Conservation (phyloP, 2,329 filamentous ascomycete species). For the Davidsoniella neocaledoniae region DNA sequence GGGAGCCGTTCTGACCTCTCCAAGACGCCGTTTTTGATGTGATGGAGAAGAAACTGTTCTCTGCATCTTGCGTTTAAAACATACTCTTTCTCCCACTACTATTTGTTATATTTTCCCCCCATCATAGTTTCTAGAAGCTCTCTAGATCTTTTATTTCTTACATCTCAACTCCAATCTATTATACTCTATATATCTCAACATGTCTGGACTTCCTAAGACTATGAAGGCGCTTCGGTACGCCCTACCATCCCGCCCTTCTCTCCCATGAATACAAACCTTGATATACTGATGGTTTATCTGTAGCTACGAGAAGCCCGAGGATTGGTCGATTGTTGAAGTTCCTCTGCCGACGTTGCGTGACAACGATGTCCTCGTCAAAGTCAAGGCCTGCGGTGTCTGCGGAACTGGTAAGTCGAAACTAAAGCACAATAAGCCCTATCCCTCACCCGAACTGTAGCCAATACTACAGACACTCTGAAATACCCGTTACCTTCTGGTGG, state of each 20-base stretch:
- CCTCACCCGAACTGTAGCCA: too few species aligned
- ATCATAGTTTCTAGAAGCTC: not conserved
- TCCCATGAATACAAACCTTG: too few species aligned
- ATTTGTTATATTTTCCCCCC: not conserved
- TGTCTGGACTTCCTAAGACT: conserved; percentile 30
- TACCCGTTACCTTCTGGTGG: too few species aligned
- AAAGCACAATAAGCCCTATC: too few species aligned
- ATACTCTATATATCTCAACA: conserved; percentile 11
- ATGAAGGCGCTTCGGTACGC: conserved; percentile 47
- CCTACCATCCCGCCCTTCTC: not conserved
- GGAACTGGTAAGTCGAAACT: conserved; percentile 30
- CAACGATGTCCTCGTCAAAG: conserved; percentile 46
- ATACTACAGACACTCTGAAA: too few species aligned
- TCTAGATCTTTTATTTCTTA: not conserved
- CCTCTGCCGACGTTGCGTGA: conserved; percentile 43
- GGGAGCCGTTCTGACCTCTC: not conserved
- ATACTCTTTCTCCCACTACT: not conserved
- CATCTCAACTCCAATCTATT: not conserved
- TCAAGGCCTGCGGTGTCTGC: conserved; percentile 50
- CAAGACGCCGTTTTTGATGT: not conserved
- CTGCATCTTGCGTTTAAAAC: not conserved
- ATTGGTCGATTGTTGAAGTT: conserved; percentile 43
- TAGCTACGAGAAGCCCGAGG: conserved; percentile 44
- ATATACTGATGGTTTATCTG: conserved; percentile 4
- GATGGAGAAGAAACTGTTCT: not conserved